These are phyloP conservation scores for Coemansia sp. DNA, from an alignment of 192 early-diverging fungal species.

Conservation along the genomic window DNA sequence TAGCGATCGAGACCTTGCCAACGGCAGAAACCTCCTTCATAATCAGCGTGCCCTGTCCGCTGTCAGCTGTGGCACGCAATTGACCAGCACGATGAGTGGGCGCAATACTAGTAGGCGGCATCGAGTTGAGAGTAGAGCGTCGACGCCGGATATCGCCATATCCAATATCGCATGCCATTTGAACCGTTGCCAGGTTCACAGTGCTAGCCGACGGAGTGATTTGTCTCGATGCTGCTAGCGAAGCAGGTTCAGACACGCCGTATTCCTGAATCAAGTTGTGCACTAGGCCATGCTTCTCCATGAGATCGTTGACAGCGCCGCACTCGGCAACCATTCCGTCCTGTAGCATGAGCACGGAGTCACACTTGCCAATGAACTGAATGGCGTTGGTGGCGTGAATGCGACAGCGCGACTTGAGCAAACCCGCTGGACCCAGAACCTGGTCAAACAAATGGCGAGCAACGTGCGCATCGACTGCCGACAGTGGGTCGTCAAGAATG, in stretches of 20 bases:
- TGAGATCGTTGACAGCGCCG: constrained; percentile 70
- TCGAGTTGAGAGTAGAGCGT: constrained; percentile 43
- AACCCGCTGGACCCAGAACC: constrained; percentile 86
- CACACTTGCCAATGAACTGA: constrained; percentile 71
- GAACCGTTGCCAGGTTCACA: background rate
- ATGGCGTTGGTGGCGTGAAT: constrained; percentile 86
- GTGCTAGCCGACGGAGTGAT: constrained; percentile 9
- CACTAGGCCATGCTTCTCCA: constrained; percentile 65
- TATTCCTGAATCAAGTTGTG: constrained; percentile 76
- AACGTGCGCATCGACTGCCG: constrained; percentile 76
- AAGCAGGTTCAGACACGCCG: constrained; percentile 48
- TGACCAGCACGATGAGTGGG: constrained; percentile 37
- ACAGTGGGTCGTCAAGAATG: constrained; percentile 69
- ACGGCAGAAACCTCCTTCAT: constrained; percentile 76
- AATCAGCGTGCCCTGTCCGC: constrained; percentile 59
- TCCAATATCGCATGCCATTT: background rate
- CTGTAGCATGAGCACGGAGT: constrained; percentile 74
- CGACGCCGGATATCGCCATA: constrained; percentile 18
- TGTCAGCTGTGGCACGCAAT: constrained; percentile 13
- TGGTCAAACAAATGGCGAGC: constrained; percentile 84
- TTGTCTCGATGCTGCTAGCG: constrained; percentile 2
- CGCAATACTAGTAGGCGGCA: constrained; percentile 60
- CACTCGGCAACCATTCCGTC: constrained; percentile 73
- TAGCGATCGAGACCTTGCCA: constrained; percentile 72
- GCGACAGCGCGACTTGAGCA: constrained; percentile 78